Base-by-base conservation (phyloP, 345 rosid species). In the Kandelia obovata region DNA sequence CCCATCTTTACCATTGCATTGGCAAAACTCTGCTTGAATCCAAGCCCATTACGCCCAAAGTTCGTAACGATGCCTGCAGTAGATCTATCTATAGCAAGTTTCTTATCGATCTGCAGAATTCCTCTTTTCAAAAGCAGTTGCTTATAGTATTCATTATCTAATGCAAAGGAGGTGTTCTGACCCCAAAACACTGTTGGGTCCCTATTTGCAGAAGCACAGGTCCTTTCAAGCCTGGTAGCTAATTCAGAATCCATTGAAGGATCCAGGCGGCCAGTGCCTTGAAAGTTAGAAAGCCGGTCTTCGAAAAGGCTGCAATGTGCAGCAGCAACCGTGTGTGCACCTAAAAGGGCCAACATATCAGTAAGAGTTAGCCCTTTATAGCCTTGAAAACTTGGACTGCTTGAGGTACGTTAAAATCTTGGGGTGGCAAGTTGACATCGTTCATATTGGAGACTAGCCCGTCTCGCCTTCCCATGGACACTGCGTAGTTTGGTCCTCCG, bases 321-420 rank as follows among this genome's bases (percentile, higher is more conserved):
- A 51, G 80, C 74, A n/a, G 92, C 96, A n/a, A 89, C 88, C 0
- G 94, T 81, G 69, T 92, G 96, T 8, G 82, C 94, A 47, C 96
- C 96, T 52, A 91, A 70, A 19, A 88, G 96, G 57, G 86, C 80
- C n/a, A 80, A 88, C 95, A 90, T 90, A 0, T 90, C 92, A 23
- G 71, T 60, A 20, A 80, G 35, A 5, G 64, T 78, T 62, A 90
- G 74, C 0, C 87, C 88, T 74, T 77, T 86, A 21, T 21, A 4
- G 77, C 64, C 5, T 52, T 71, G 79, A 92, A 90, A 34, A 39
- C 0, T 26, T 77, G 75, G 31, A 73, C 53, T 1, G 92, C 81
- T 43, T 80, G 66, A 0, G 76, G n/a, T 8, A 88, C 86, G 0
- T 83, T 66, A 6, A 68, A n/a, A 6, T 75, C 26, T n/a, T 95